These are phyloP conservation scores for Thuja plicata DNA, from an alignment of 83 land plant genomes.

Conservation along the genomic window DNA sequence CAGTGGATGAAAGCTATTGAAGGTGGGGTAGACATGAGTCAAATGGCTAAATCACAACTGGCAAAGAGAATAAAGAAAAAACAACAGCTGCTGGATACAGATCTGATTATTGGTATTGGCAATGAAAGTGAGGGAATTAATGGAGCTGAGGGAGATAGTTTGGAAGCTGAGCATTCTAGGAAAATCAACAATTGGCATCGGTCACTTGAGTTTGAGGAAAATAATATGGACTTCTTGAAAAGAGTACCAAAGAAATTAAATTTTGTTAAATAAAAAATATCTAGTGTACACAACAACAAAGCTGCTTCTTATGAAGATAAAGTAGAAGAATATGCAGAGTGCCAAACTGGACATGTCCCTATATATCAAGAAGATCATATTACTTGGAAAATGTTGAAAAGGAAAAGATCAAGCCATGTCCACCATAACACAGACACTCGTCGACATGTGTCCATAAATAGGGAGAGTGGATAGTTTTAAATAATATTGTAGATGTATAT, in stretches of 20 bases:
- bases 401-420: slow-evolving; percentile 12
- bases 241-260: slow-evolving; percentile 11
- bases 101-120: background rate
- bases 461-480: background rate
- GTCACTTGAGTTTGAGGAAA: background rate
- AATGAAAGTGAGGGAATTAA: slow-evolving; percentile 3
- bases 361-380: slow-evolving; percentile 8
- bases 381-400: slow-evolving; percentile 10
- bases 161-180: slow-evolving; percentile 6
- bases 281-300: background rate
- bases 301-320: background rate
- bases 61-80: slow-evolving; percentile 13
- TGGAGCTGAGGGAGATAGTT: background rate
- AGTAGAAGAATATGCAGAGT: background rate
- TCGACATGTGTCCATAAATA: background rate
- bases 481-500: background rate
- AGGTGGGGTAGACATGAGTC: slow-evolving; percentile 64
- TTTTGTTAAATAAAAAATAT: slow-evolving; percentile 1
- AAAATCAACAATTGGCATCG: background rate
- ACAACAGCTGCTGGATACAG: background rate
- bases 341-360: background rate
- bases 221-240: slow-evolving; percentile 4
- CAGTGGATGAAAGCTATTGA: slow-evolving; percentile 96
- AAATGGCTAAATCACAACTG: slow-evolving; percentile 24
- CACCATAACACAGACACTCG: slow-evolving; percentile 3